These are phyloP conservation scores for Penicillium sclerotigenum DNA, from an alignment of 2,329 filamentous ascomycete species.

Conservation along the genomic window DNA sequence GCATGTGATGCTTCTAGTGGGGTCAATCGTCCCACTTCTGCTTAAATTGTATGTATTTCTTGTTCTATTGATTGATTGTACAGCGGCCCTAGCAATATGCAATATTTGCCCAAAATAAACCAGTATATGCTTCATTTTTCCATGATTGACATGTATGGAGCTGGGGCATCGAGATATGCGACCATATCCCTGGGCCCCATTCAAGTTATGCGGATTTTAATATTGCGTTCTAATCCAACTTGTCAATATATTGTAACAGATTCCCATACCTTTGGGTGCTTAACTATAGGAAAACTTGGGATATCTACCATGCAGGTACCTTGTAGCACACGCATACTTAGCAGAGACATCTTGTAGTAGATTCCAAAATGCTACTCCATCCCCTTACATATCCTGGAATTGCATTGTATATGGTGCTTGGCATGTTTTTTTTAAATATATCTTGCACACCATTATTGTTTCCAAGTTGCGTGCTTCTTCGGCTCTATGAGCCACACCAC, in stretches of 20 bases:
- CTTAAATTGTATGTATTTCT: not conserved
- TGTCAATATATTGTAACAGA: not conserved
- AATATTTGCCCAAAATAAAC: not conserved
- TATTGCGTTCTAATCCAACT: not conserved
- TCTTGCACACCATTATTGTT: not conserved
- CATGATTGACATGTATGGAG: not conserved
- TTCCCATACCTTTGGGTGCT: not conserved
- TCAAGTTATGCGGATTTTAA: not conserved
- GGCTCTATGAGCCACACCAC: not conserved
- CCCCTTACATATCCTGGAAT: not conserved
- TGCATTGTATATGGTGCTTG: not conserved
- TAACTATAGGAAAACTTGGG: too few relatives aligned
- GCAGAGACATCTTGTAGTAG: not conserved
- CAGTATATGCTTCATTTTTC: not conserved
- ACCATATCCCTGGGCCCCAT: not conserved
- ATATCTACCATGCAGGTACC: not conserved
- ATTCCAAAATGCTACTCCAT: not conserved
- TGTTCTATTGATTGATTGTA: not conserved
- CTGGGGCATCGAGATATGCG: not conserved
- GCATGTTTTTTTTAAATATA: too few relatives aligned
- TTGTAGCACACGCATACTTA: not conserved
- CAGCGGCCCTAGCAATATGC: not conserved
- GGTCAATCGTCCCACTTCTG: not conserved
- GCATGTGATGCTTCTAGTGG: slow-evolving; percentile 1
- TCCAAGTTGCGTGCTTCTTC: not conserved